Evolutionary conservation across 2,329 filamentous ascomycete genomes (phyloP).

Genomic region (Sordariomycetes sp.): DNA sequence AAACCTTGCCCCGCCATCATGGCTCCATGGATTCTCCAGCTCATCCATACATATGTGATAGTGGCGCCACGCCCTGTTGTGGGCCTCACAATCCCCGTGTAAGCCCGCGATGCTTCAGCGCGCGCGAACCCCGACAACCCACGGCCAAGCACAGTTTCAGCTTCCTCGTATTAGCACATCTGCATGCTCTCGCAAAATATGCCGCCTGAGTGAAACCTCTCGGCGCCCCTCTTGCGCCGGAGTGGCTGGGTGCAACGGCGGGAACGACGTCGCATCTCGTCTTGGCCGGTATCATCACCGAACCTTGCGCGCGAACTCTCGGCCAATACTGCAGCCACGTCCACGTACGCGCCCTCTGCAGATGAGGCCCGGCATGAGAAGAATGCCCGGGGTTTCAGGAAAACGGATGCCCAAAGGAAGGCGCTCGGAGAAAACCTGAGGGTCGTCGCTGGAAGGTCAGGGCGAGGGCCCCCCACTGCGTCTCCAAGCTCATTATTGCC

Average conservation of each 20-base stretch:
- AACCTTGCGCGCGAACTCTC: background rate
- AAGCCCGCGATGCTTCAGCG: background rate
- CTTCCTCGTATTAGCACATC: background rate
- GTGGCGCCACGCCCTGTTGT: background rate
- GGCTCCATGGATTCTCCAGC: no score
- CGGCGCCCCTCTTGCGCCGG: background rate
- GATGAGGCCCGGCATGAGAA: no score
- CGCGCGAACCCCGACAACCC: background rate
- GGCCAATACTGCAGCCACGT: no score
- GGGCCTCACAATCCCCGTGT: background rate
- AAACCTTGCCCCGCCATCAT: no score
- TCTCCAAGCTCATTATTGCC: no score
- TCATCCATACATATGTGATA: no score
- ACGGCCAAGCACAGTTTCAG: background rate
- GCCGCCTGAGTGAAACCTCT: background rate
- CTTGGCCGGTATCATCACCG: background rate
- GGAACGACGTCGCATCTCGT: background rate
- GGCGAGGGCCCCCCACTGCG: no score
- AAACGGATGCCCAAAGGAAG: no score
- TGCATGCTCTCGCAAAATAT: background rate
- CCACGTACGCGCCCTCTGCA: no score
- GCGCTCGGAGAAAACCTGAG: no score
- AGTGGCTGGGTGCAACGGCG: background rate
- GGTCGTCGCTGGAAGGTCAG: no score
- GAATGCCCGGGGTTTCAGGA: no score